Evolutionary conservation across 2,329 filamentous ascomycete genomes (phyloP).

Genomic region (Zymoseptoria pseudotritici): DNA sequence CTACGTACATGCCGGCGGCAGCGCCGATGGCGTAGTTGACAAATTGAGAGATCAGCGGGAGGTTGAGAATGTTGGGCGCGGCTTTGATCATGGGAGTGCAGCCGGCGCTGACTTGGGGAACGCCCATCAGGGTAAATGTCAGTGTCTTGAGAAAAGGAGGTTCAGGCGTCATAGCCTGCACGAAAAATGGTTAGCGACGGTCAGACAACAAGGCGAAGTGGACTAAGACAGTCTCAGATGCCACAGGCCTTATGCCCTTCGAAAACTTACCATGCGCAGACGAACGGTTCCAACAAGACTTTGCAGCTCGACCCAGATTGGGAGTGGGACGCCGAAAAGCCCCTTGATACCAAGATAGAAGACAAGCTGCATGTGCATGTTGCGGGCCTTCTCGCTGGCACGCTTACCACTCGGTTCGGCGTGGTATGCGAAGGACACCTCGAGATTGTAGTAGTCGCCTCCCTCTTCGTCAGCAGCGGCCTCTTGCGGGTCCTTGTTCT

Average conservation of each 20-base stretch:
- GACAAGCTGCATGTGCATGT: slow-evolving; percentile 94
- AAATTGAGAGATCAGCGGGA: slow-evolving; percentile 90
- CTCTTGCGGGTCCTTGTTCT: slow-evolving; percentile 78
- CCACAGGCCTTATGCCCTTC: background rate
- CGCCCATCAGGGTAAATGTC: slow-evolving; percentile 88
- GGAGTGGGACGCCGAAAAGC: slow-evolving; percentile 79
- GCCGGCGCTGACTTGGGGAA: slow-evolving; percentile 80
- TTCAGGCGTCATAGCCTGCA: slow-evolving; percentile 68
- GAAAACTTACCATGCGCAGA: slow-evolving; percentile 49
- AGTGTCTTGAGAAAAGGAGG: slow-evolving; percentile 87
- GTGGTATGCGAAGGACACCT: slow-evolving; percentile 85
- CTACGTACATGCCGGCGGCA: slow-evolving; percentile 84
- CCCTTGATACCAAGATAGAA: slow-evolving; percentile 90
- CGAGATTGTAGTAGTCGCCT: slow-evolving; percentile 87
- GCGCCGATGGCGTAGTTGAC: slow-evolving; percentile 91
- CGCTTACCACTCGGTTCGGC: slow-evolving; percentile 65
- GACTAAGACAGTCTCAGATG: too few species aligned
- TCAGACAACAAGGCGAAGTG: background rate
- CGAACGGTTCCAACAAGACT: slow-evolving; percentile 84
- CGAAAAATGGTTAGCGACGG: background rate
- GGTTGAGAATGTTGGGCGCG: slow-evolving; percentile 82
- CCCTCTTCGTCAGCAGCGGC: slow-evolving; percentile 83
- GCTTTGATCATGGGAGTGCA: slow-evolving; percentile 89
- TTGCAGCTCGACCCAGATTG: slow-evolving; percentile 83
- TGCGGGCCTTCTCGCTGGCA: slow-evolving; percentile 70